Percentiles rank a stretch among this genome's conserved stretches.
Evolutionary conservation across 345 rosid genomes (phyloP).

Genomic region (Rubroshorea leprosula): DNA sequence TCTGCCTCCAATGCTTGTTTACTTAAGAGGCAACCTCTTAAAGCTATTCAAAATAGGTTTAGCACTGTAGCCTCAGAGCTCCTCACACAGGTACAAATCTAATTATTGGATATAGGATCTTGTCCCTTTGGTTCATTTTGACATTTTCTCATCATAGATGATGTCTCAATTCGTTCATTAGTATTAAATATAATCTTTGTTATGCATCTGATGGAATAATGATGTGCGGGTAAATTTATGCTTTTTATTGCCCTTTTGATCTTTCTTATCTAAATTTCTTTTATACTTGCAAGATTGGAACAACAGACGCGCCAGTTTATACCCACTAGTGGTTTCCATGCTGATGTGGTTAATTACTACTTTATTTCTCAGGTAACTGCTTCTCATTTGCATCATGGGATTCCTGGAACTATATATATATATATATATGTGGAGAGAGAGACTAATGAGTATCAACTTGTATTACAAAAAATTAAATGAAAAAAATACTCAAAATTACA

Average conservation of each 20-base stretch:
- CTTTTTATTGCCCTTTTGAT: neutral
- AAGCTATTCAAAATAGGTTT: conserved; percentile 62
- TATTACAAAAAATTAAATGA: no score
- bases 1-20: conserved; percentile 28
- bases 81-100: conserved; percentile 73
- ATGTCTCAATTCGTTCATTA: neutral
- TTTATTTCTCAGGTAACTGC: conserved; percentile 83
- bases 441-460: no score
- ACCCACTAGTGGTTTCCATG: conserved; percentile 81
- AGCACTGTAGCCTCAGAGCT: conserved; percentile 73
- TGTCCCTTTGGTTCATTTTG: no score
- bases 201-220: conserved; percentile 13
- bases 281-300: conserved; percentile 96
- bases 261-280: conserved; percentile 21
- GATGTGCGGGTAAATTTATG: conserved; percentile 18
- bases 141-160: neutral
- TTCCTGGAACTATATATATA: neutral
- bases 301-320: conserved; percentile 71
- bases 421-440: no score
- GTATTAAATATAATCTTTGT: neutral
- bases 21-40: conserved; percentile 48
- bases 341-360: conserved; percentile 75
- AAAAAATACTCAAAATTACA: no score
- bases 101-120: conserved; percentile 1
- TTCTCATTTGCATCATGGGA: conserved; percentile 20